phyloP scores from a whole-genome alignment of 108 stramenopile species.

The Nannochloropsis oceanica region DNA sequence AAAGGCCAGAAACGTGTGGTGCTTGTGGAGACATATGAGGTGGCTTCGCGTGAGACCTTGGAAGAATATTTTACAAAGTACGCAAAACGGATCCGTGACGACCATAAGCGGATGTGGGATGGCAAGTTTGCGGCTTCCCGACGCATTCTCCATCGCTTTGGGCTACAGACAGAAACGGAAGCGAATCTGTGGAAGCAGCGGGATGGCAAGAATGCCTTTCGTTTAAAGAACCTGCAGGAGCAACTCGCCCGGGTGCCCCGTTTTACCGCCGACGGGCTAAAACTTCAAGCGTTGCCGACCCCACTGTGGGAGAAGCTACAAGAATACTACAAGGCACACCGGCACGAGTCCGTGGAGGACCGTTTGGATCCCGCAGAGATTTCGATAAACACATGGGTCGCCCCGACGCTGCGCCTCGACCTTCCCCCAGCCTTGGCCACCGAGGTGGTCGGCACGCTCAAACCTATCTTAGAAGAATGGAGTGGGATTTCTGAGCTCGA shows the following conservation, averaged over 20 bases:
- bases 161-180: background rate
- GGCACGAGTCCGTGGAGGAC: background rate
- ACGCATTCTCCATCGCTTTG: background rate
- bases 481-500: background rate
- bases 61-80: background rate
- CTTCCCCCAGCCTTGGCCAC: background rate
- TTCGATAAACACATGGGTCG: background rate
- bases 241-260: background rate
- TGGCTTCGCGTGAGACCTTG: background rate
- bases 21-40: background rate
- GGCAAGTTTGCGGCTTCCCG: background rate
- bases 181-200: background rate
- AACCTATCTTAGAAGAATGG: background rate
- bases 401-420: background rate
- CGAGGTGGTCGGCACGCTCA: background rate
- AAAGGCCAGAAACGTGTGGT: background rate
- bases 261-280: background rate
- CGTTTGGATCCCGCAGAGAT: background rate
- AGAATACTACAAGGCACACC: background rate
- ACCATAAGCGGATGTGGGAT: background rate
- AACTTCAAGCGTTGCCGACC: background rate
- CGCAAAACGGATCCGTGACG: background rate
- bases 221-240: background rate
- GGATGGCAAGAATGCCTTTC: background rate
- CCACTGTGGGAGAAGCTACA: background rate